A percentile compares a stretch with the other conserved stretches of the same genome.
phyloP scores from a whole-genome alignment of 305 asterid genomes.

The Vinca major region DNA sequence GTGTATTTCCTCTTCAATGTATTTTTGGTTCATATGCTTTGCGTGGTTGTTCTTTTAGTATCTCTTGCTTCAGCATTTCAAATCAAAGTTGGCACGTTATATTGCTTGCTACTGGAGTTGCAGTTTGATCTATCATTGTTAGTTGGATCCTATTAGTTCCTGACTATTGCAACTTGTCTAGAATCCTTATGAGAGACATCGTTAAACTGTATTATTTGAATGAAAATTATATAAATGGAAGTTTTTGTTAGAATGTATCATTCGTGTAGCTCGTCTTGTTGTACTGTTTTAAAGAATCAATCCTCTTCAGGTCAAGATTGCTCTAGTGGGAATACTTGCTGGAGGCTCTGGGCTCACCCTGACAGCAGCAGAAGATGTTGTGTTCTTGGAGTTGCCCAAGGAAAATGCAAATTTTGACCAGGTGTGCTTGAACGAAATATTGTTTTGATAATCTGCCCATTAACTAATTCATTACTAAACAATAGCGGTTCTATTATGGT shows the following conservation, averaged over 20 bases:
- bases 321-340: slow-evolving; percentile 83
- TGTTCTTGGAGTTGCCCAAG: slow-evolving; percentile 78
- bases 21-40: slow-evolving; percentile 5
- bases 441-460: slow-evolving; percentile 3
- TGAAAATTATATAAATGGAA: background rate
- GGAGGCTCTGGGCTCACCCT: slow-evolving; percentile 91
- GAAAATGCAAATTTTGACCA: slow-evolving; percentile 68
- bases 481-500: slow-evolving; percentile 6
- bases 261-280: background rate
- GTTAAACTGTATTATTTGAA: background rate
- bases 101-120: slow-evolving; percentile 1
- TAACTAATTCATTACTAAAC: background rate
- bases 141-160: background rate
- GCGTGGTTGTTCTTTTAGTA: background rate
- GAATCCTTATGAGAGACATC: background rate
- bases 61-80: background rate
- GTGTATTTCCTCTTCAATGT: slow-evolving; percentile 18
- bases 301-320: slow-evolving; percentile 62
- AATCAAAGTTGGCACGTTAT: background rate
- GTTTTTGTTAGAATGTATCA: background rate
- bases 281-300: background rate
- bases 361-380: slow-evolving; percentile 80
- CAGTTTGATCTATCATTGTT: background rate
- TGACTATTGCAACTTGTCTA: background rate
- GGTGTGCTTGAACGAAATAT: slow-evolving; percentile 33